Evolutionary conservation across 2,329 filamentous ascomycete species (phyloP), one percentile per base, ranked within the genome.

Genomic region (Neofusicoccum cordaticola): DNA sequence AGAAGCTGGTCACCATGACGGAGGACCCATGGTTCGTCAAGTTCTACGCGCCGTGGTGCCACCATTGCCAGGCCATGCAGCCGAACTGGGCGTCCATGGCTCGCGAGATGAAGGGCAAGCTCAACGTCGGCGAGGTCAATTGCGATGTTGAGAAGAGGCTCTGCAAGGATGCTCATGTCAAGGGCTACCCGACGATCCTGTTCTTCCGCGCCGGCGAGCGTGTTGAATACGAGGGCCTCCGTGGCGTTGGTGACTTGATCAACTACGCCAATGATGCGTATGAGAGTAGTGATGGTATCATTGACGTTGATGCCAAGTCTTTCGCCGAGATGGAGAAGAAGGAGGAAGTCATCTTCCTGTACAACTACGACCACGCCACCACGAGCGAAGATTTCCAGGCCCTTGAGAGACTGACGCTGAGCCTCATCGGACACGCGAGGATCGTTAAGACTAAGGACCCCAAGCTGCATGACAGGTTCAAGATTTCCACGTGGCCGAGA

Each of bases 21-120:
- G 87, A 91, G 68, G 93, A 98, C 68, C 90, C 93, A 5, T 99
- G 95, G 95, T 97, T 99, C 74, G 88, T 99, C 83, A 99, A 99
- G 78, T 98, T 99, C 76, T 98, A 97, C 76, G 93, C 92, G 17
- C 96, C 95, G 5, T 98, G 94, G 95, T 99, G 95, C 77, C 88
- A 89, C 70, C 95, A 99, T 79, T 99, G 96, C 78, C 91, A 97
- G 79, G 91, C 91, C 42, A 88, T 99, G 84, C 92, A 90, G 41
- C 91, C 95, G 2, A 93, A 88, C 68, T 99, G 95, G 95, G 83
- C 88, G 67, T 90, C 94, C 72, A 87, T 99, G 78, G 91, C 91
- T 50, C 93, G 93, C 75, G 92, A 94, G 73, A 95, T 97, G 91
- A 87, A 93, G 77, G 91, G 90, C 48, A 88, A 87, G 68, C 86